Conservation (phyloP, 345 rosid species). For the Heritiera fomes region DNA sequence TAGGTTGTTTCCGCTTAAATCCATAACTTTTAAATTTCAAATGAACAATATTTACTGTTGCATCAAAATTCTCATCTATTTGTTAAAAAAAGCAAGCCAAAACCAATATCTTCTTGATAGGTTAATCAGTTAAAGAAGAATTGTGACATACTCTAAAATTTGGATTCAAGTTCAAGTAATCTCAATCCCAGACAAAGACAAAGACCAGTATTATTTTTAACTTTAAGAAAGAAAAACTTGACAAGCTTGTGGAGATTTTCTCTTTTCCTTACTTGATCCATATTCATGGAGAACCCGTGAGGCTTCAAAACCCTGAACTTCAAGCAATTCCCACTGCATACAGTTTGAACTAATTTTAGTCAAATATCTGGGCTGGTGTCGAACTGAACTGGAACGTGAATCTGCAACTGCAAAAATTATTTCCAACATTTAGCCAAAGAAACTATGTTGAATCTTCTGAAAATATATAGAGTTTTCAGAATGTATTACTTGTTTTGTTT, state of each 20-base stretch:
- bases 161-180: no score
- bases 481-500: no score
- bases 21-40: no score
- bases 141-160: no score
- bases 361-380: not conserved
- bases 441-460: not conserved
- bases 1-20: no score
- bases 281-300: not conserved
- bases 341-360: not conserved
- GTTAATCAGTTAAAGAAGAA: no score
- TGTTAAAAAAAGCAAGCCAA: not conserved
- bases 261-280: not conserved
- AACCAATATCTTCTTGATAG: no score
- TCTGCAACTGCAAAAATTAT: not conserved
- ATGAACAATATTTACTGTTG: no score
- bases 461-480: no score
- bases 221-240: not conserved
- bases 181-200: not conserved
- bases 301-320: not conserved
- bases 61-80: no score
- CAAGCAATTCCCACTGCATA: not conserved
- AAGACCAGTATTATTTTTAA: not conserved
- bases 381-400: not conserved
- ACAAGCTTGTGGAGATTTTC: not conserved
- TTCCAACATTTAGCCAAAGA: no score